phyloP scores from a whole-genome alignment of 2,329 filamentous ascomycete genomes.

The Sarocladiaceae sp. region DNA sequence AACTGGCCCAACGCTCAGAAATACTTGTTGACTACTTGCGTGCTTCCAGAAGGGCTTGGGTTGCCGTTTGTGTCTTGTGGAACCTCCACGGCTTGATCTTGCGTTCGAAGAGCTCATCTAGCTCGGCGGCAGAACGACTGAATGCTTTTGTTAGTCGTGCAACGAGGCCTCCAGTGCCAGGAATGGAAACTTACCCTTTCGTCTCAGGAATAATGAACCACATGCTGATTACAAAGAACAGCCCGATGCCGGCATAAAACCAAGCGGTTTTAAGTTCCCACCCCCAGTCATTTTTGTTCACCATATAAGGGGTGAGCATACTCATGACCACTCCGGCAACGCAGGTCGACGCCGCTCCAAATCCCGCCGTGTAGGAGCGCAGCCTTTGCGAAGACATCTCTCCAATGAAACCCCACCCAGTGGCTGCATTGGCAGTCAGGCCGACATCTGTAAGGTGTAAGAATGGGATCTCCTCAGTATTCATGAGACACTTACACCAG shows the following conservation, averaged over 20 bases:
- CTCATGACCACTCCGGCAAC: constrained; percentile 16
- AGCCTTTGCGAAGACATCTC: constrained; percentile 25
- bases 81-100: constrained; percentile 22
- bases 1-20: too few relatives aligned
- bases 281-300: constrained; percentile 17
- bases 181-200: constrained; percentile 13
- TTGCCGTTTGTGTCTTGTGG: constrained; percentile 14
- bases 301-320: constrained; percentile 17
- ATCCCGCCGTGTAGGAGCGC: constrained; percentile 18
- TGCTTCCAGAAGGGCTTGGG: constrained; percentile 7
- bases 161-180: too few relatives aligned
- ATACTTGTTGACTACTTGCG: too few relatives aligned
- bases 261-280: constrained; percentile 19
- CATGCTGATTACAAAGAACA: constrained; percentile 12
- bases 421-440: constrained; percentile 20
- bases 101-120: constrained; percentile 23
- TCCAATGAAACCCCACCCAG: constrained; percentile 24
- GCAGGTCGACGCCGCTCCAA: constrained; percentile 16
- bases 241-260: constrained; percentile 14
- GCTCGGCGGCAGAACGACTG: constrained; percentile 18
- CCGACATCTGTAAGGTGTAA: constrained; percentile 22
- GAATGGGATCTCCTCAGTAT: too few relatives aligned
- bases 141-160: neutral
- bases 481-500: constrained; percentile 20
- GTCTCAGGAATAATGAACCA: constrained; percentile 16